Conservation (phyloP, 2,329 filamentous ascomycete genomes). For the Raffaelea ambrosiae region DNA sequence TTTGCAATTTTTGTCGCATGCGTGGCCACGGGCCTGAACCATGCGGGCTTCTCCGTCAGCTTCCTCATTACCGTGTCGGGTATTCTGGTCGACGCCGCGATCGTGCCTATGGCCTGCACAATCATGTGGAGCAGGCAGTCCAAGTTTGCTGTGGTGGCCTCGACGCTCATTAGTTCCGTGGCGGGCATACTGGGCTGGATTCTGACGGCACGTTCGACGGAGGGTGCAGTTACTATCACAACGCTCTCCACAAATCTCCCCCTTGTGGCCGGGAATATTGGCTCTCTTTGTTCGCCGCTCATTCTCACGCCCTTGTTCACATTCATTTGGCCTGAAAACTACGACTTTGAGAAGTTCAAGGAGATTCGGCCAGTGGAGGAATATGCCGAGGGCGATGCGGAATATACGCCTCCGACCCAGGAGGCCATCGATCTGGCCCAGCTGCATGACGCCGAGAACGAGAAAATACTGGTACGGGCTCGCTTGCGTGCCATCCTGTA, state of each 20-base stretch:
- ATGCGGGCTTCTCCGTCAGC: constrained; percentile 73
- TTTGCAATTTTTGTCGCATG: constrained; percentile 70
- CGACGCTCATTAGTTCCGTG: constrained; percentile 58
- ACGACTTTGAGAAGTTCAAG: constrained; percentile 79
- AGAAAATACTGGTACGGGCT: no score
- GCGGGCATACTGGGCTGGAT: constrained; percentile 69
- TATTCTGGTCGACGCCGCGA: constrained; percentile 76
- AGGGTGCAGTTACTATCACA: constrained; percentile 57
- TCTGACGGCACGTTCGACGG: constrained; percentile 62
- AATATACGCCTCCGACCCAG: no score
- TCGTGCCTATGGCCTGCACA: constrained; percentile 72
- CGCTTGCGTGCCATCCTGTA: no score
- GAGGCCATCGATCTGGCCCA: no score
- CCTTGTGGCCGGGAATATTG: constrained; percentile 84
- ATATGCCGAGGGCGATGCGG: no score
- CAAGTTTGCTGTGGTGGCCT: constrained; percentile 57
- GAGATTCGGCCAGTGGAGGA: no score
- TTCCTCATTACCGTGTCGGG: constrained; percentile 72
- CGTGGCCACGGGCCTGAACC: constrained; percentile 66
- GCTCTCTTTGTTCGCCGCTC: constrained; percentile 66
- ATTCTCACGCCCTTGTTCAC: constrained; percentile 72
- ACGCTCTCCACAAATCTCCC: constrained; percentile 75
- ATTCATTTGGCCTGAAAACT: constrained; percentile 58
- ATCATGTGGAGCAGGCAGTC: constrained; percentile 75
- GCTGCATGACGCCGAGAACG: no score